Evolutionary conservation across 78 protist species (phyloP).

Genomic region (Planoprotostelium fungivorum): DNA sequence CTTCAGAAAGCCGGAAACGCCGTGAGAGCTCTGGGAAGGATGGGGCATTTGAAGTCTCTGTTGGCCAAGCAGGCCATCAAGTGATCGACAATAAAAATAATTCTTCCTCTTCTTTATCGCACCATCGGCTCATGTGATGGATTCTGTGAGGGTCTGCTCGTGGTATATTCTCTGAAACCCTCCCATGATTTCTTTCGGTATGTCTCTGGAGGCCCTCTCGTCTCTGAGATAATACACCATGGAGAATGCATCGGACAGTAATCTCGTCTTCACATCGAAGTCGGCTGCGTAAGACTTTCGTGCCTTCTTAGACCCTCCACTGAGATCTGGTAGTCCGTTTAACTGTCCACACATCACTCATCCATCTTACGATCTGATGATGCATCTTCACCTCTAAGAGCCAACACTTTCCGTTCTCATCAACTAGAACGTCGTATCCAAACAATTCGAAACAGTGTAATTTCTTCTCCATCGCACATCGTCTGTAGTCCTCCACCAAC

Average conservation of each 20-base stretch:
- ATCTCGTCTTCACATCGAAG: neutral
- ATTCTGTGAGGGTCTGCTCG: too few species aligned
- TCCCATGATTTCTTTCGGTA: neutral
- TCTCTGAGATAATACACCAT: neutral
- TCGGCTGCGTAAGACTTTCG: neutral
- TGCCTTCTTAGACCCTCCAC: neutral
- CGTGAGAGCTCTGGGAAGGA: neutral
- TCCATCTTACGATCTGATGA: neutral
- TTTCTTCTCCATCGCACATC: neutral
- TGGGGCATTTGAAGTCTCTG: neutral
- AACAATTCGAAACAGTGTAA: neutral
- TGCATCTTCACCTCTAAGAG: neutral
- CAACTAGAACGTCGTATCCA: neutral
- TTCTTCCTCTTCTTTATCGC: too few species aligned
- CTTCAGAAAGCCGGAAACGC: neutral
- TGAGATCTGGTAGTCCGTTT: neutral
- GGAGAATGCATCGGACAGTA: neutral
- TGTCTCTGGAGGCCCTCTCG: neutral
- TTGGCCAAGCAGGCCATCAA: neutral
- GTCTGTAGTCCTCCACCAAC: neutral
- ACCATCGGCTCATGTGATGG: too few species aligned
- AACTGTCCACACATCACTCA: neutral
- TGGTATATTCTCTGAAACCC: neutral
- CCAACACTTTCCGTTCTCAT: neutral
- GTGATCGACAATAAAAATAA: too few species aligned